Evolutionary conservation across 768 basidiomycete species (phyloP).

Genomic region (Asterophora lycoperdoides): DNA sequence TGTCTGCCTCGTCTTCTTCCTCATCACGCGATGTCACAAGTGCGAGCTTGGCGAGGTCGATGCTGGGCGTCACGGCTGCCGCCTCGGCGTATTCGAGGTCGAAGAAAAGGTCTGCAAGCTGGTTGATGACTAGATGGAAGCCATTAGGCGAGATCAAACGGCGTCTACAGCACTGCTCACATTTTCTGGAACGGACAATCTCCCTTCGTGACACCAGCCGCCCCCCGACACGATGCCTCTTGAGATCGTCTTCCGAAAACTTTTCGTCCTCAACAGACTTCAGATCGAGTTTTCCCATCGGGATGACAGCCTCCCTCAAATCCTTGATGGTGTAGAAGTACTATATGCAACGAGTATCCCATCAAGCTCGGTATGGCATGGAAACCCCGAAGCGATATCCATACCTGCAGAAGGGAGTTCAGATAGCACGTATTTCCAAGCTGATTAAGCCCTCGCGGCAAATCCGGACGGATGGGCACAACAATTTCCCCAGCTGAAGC

Average conservation of each 20-base stretch:
- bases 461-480: slow-evolving; percentile 50
- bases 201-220: slow-evolving; percentile 77
- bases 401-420: slow-evolving; percentile 72
- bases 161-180: slow-evolving; percentile 39
- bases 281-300: slow-evolving; percentile 49
- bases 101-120: slow-evolving; percentile 75
- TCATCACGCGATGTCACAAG: slow-evolving; percentile 89
- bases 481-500: slow-evolving; percentile 61
- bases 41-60: slow-evolving; percentile 88
- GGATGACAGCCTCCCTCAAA: slow-evolving; percentile 69
- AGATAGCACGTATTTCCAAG: slow-evolving; percentile 87
- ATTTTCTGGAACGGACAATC: slow-evolving; percentile 79
- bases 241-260: slow-evolving; percentile 74
- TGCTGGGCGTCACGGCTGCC: slow-evolving; percentile 72
- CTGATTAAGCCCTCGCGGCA: slow-evolving; percentile 85
- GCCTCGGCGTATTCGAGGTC: slow-evolving; percentile 64
- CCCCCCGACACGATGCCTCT: slow-evolving; percentile 84
- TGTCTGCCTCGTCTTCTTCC: slow-evolving; percentile 75
- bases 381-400: slow-evolving; percentile 3
- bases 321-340: slow-evolving; percentile 97
- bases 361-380: background rate
- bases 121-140: slow-evolving; percentile 60
- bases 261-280: slow-evolving; percentile 66
- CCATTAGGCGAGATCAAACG: slow-evolving; percentile 9
- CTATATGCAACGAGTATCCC: slow-evolving; percentile 32